phyloP scores from a whole-genome alignment of 2,329 filamentous ascomycete genomes.

The Aspergillus sp. region DNA sequence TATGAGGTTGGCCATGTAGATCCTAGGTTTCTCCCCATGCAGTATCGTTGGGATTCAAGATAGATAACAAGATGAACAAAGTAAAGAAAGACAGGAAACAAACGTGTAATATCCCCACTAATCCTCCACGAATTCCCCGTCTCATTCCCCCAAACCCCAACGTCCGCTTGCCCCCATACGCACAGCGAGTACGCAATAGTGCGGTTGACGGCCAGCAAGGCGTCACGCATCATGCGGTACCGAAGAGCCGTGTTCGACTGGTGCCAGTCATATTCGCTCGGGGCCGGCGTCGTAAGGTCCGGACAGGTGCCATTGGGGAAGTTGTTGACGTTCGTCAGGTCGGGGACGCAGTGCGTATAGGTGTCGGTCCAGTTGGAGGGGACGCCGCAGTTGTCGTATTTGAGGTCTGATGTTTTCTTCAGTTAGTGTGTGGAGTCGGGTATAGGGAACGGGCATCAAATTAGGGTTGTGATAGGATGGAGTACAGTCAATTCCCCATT shows the following conservation, averaged over 20 bases:
- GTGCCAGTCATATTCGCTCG: constrained; percentile 52
- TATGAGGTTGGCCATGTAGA: too few relatives aligned
- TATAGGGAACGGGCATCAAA: too few relatives aligned
- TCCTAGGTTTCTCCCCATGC: too few relatives aligned
- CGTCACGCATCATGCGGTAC: constrained; percentile 54
- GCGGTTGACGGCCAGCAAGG: constrained; percentile 45
- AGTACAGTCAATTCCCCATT: constrained; percentile 57
- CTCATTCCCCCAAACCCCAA: constrained; percentile 51
- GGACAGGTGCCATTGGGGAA: constrained; percentile 46
- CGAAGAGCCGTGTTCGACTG: constrained; percentile 49
- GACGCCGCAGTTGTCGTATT: constrained; percentile 58
- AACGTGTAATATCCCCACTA: constrained; percentile 34
- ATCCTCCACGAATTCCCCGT: constrained; percentile 50
- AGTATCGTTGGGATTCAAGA: too few relatives aligned
- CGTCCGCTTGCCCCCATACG: constrained; percentile 54
- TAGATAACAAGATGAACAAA: too few relatives aligned
- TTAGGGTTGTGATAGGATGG: too few relatives aligned
- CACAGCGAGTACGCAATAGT: constrained; percentile 55
- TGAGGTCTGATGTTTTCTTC: constrained; percentile 40
- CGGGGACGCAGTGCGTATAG: constrained; percentile 43
- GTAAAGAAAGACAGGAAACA: too few relatives aligned
- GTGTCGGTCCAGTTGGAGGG: constrained; percentile 40
- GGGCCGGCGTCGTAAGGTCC: constrained; percentile 35
- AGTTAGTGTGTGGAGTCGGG: too few relatives aligned
- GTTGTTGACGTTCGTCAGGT: constrained; percentile 31